Conservation (phyloP, 179 eudicot genomes). For the Silene noctiflora region DNA sequence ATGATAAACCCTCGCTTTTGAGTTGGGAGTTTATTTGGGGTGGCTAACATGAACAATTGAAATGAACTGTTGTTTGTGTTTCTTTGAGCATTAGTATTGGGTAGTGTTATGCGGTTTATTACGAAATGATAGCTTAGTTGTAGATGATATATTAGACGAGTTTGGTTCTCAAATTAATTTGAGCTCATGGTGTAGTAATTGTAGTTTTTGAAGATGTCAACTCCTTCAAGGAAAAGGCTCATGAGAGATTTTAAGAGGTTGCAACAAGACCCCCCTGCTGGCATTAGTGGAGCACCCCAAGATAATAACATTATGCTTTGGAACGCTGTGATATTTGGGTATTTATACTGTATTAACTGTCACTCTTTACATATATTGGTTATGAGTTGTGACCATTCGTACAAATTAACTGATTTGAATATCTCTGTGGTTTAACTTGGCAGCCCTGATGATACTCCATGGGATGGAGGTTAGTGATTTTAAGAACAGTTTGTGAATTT, state of each 20-base stretch:
- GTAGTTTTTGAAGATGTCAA: constrained; percentile 53
- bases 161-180: neutral
- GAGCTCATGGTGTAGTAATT: neutral
- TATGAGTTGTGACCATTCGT: neutral
- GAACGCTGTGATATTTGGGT: constrained; percentile 93
- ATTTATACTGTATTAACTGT: neutral
- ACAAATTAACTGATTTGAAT: constrained; percentile 11
- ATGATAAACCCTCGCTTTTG: too few relatives aligned
- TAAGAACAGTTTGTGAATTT: neutral
- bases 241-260: constrained; percentile 85
- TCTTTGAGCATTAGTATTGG: neutral
- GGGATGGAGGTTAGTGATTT: constrained; percentile 71
- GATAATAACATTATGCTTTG: constrained; percentile 83
- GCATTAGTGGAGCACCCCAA: constrained; percentile 71
- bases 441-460: constrained; percentile 82
- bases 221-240: constrained; percentile 66
- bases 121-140: neutral
- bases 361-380: neutral
- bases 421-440: constrained; percentile 24
- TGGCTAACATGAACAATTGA: neutral
- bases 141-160: neutral
- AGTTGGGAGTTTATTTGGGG: neutral
- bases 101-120: neutral
- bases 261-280: constrained; percentile 86
- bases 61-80: neutral